phyloP scores from a whole-genome alignment of 495 filamentous ascomycete species.

The Neurospora tetraspora region DNA sequence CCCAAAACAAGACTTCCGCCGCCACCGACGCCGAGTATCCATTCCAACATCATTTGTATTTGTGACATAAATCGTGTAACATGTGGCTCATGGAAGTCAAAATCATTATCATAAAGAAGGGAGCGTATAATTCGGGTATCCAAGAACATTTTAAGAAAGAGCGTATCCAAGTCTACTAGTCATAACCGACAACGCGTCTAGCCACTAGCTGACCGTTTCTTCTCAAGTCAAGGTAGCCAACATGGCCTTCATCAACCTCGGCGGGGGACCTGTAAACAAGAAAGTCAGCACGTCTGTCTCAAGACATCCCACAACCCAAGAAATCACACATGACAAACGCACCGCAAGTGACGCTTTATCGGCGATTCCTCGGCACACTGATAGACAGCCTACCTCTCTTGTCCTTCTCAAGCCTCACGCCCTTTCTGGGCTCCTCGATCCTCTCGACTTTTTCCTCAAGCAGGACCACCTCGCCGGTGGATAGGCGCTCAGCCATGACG shows the following conservation, averaged over 20 bases:
- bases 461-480: slow-evolving; percentile 42
- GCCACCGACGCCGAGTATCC: neutral
- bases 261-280: slow-evolving; percentile 36
- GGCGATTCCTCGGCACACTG: slow-evolving; percentile 46
- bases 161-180: neutral
- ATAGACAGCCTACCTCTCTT: slow-evolving; percentile 78
- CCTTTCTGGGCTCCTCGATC: slow-evolving; percentile 41
- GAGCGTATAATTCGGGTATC: neutral
- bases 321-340: slow-evolving; percentile 10
- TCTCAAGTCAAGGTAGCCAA: slow-evolving; percentile 63
- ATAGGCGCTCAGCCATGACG: slow-evolving; percentile 36
- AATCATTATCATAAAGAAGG: neutral
- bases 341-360: slow-evolving; percentile 27
- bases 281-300: slow-evolving; percentile 11
- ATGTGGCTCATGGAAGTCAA: neutral
- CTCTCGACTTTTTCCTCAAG: slow-evolving; percentile 44
- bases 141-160: neutral
- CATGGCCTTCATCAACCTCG: slow-evolving; percentile 61
- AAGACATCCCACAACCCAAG: neutral
- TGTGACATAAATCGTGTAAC: neutral
- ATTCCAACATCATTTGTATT: neutral
- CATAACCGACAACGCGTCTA: neutral
- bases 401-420: slow-evolving; percentile 66
- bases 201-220: neutral
- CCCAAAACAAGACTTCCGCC: neutral